Conservation (phyloP, 2,329 filamentous ascomycete genomes). For the Neodidymelliopsis sp. region DNA sequence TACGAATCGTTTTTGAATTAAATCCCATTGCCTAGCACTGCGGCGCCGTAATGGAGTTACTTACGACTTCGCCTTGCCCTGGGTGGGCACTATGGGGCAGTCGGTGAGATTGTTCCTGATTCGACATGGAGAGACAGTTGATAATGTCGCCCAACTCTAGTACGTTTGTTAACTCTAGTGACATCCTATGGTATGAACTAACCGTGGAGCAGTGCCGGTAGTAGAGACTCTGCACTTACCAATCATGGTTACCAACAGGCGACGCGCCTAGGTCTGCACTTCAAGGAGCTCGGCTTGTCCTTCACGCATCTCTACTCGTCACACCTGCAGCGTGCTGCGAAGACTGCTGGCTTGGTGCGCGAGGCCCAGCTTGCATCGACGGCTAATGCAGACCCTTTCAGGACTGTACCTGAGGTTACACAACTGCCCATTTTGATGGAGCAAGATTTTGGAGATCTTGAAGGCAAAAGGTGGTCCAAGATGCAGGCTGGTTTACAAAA, state of each 20-base stretch:
- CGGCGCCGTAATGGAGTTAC: constrained; percentile 24
- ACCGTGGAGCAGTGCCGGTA: constrained; percentile 69
- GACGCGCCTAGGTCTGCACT: constrained; percentile 71
- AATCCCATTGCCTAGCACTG: constrained; percentile 7
- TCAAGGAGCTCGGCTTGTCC: constrained; percentile 69
- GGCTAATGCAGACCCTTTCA: constrained; percentile 1
- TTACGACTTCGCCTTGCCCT: constrained; percentile 18
- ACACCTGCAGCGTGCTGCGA: constrained; percentile 74
- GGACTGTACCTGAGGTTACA: constrained; percentile 29
- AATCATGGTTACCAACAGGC: constrained; percentile 83
- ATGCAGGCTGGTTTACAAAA: constrained; percentile 51
- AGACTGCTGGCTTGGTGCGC: constrained; percentile 73
- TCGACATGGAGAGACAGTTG: constrained; percentile 88
- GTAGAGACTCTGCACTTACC: constrained; percentile 80
- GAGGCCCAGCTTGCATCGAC: constrained; percentile 57
- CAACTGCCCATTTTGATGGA: constrained; percentile 63
- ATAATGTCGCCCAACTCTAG: constrained; percentile 84
- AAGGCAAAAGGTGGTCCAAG: constrained; percentile 66
- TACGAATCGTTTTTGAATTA: constrained; percentile 1
- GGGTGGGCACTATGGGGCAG: constrained; percentile 33
- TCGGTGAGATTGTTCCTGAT: constrained; percentile 75
- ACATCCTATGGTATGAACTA: neutral
- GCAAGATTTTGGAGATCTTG: constrained; percentile 75
- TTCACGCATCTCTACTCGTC: constrained; percentile 80
- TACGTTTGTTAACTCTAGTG: constrained; percentile 46